phyloP scores from a whole-genome alignment of 202 grass and related monocot species.

The Saccharum hybrid region DNA sequence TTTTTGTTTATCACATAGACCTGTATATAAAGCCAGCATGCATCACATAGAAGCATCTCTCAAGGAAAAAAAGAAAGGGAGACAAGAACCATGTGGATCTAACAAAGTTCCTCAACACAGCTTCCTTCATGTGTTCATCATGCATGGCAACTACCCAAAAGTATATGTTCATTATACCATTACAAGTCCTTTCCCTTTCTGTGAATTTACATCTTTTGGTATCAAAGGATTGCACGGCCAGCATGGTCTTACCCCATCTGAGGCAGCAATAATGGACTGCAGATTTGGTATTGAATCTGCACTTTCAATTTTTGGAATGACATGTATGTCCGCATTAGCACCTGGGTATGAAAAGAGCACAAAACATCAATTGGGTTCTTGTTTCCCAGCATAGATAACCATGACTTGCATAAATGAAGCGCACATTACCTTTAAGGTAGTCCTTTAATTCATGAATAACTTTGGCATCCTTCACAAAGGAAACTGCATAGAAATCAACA shows the following conservation, averaged over 20 bases:
- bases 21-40: slow-evolving; percentile 8
- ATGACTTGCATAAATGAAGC: slow-evolving; percentile 33
- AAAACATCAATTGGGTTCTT: slow-evolving; percentile 36
- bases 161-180: slow-evolving; percentile 3
- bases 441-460: slow-evolving; percentile 94
- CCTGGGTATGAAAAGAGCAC: slow-evolving; percentile 54
- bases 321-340: slow-evolving; percentile 87
- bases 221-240: slow-evolving; percentile 1
- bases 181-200: not conserved
- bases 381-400: slow-evolving; percentile 24
- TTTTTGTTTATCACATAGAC: slow-evolving; percentile 15
- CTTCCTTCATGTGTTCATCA: not conserved
- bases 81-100: not conserved
- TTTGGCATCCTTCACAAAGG: slow-evolving; percentile 95
- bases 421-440: slow-evolving; percentile 81
- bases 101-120: slow-evolving; percentile 5
- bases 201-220: slow-evolving; percentile 12
- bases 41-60: not conserved
- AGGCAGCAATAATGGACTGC: slow-evolving; percentile 94
- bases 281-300: slow-evolving; percentile 97
- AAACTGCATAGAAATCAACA: slow-evolving; percentile 99
- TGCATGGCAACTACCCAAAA: slow-evolving; percentile 21
- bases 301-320: slow-evolving; percentile 98
- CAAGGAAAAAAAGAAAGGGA: not conserved
- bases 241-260: slow-evolving; percentile 81